phyloP scores from a whole-genome alignment of 2,329 filamentous ascomycete species.

The Pleoardoris graminearum region DNA sequence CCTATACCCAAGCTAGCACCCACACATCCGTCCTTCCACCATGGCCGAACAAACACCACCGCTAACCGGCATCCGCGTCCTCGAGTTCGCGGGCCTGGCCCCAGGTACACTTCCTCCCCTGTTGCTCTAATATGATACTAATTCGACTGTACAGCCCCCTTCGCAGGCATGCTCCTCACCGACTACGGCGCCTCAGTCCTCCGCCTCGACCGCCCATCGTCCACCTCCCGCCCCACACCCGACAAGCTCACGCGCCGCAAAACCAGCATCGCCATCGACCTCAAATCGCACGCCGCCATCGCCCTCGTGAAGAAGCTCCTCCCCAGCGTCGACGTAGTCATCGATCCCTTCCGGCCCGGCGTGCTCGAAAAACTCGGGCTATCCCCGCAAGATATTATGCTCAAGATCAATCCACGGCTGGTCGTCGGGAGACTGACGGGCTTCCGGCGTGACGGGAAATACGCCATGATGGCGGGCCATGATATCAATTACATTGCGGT shows the following conservation, averaged over 20 bases:
- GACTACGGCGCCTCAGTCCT: constrained; percentile 86
- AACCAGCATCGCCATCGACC: constrained; percentile 75
- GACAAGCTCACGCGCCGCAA: constrained; percentile 84
- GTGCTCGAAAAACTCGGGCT: constrained; percentile 85
- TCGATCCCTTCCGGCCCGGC: constrained; percentile 91
- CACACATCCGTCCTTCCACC: background rate
- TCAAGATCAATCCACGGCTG: constrained; percentile 70
- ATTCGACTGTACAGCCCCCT: constrained; percentile 65
- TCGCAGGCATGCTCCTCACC: constrained; percentile 79
- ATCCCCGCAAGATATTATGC: constrained; percentile 67
- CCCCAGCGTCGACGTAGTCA: constrained; percentile 71
- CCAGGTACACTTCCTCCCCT: constrained; percentile 50
- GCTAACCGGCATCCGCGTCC: constrained; percentile 61
- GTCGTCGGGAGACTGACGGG: constrained; percentile 87
- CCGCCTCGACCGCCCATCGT: constrained; percentile 71
- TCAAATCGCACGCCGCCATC: constrained; percentile 69
- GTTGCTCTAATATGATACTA: background rate
- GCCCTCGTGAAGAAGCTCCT: constrained; percentile 69
- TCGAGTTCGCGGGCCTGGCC: constrained; percentile 67
- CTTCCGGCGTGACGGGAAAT: constrained; percentile 84
- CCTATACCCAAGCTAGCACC: background rate
- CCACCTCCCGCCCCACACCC: constrained; percentile 52
- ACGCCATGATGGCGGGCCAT: constrained; percentile 86
- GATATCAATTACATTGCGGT: constrained; percentile 97
- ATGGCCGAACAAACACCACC: constrained; percentile 50